These are phyloP conservation scores for Fusarium drepaniforme DNA, from an alignment of 2,329 filamentous ascomycete genomes.

Conservation along the genomic window DNA sequence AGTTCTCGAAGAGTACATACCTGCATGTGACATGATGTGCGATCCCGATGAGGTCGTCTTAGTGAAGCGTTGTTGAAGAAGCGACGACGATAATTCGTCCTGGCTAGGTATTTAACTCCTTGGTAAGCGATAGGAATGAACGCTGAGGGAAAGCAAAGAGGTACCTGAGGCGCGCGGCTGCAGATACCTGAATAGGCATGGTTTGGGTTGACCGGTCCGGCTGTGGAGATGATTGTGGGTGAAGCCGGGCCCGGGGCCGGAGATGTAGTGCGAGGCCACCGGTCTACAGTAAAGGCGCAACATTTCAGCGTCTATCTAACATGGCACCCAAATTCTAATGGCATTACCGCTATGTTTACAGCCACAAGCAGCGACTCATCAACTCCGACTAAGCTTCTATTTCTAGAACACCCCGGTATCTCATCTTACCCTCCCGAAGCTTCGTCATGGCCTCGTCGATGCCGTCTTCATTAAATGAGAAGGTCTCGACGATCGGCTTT, in stretches of 20 bases:
- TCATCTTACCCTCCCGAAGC: neutral
- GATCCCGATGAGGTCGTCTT: neutral
- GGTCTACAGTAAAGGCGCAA: too few species aligned
- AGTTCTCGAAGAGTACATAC: neutral
- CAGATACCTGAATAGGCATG: neutral
- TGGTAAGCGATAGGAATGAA: neutral
- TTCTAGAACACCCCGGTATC: neutral
- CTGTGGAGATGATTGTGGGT: neutral
- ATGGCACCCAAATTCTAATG: neutral
- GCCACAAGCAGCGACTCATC: too few species aligned
- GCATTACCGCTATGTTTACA: neutral
- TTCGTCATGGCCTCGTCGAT: neutral
- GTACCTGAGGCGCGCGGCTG: neutral
- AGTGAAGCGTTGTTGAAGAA: neutral
- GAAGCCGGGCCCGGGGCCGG: neutral
- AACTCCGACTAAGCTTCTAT: neutral
- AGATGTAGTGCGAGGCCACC: neutral
- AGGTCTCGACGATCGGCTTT: neutral
- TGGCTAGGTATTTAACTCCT: neutral
- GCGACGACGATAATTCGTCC: neutral
- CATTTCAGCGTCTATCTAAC: neutral
- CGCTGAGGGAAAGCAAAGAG: neutral
- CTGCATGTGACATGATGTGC: neutral
- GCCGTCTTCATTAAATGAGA: neutral
- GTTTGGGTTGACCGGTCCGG: neutral